Percentiles rank a stretch among this genome's conserved stretches.
Conservation (phyloP, 2,329 filamentous ascomycete genomes). For the Colletotrichum somersetense region DNA sequence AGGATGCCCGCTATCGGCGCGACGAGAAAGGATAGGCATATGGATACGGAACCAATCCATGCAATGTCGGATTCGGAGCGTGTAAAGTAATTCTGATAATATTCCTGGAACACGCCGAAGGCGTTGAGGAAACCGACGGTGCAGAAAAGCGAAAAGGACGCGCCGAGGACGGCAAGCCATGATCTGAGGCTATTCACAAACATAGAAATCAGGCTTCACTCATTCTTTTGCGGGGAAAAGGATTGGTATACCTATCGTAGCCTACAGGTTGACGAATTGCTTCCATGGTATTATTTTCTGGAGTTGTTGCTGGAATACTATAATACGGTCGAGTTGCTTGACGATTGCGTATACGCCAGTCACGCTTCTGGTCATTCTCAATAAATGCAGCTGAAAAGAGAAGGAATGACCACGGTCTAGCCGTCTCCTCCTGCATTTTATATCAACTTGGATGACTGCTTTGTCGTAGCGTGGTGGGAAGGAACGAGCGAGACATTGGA, state of each 20-base stretch:
- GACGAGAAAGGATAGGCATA: constrained; percentile 56
- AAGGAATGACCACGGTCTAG: neutral
- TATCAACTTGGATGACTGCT: neutral
- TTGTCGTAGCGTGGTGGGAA: neutral
- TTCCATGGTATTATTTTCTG: neutral
- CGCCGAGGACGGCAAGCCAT: constrained; percentile 44
- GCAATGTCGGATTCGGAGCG: constrained; percentile 49
- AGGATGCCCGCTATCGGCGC: constrained; percentile 50
- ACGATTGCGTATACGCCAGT: too few species aligned
- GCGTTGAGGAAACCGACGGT: constrained; percentile 50
- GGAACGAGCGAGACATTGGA: neutral
- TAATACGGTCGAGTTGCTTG: neutral
- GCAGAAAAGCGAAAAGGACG: constrained; percentile 44
- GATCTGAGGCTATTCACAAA: constrained; percentile 27
- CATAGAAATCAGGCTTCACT: neutral
- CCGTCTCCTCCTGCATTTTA: neutral
- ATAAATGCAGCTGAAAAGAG: accelerated
- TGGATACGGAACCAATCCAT: constrained; percentile 62
- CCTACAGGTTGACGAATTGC: constrained; percentile 13
- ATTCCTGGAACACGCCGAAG: constrained; percentile 61
- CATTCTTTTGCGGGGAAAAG: neutral
- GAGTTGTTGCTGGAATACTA: neutral
- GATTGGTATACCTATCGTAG: constrained; percentile 15
- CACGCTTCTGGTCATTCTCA: neutral
- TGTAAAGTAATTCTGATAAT: constrained; percentile 56